Percentiles rank a stretch among this genome's conserved stretches.
These are phyloP conservation scores for Penicillium hesseltinei DNA, from an alignment of 2,329 filamentous ascomycete genomes.

Conservation along the genomic window DNA sequence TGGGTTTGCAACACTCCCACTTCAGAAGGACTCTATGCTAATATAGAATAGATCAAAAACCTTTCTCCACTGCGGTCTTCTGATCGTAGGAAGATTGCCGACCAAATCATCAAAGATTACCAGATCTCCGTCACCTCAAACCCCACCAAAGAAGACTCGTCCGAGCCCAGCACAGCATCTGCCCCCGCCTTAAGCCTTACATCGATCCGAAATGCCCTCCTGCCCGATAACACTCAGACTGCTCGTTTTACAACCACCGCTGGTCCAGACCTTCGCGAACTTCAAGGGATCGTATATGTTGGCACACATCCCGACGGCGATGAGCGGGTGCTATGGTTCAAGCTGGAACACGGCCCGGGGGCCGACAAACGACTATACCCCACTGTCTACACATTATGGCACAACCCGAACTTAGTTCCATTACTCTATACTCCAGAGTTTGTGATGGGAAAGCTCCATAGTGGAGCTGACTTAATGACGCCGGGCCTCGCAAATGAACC, in stretches of 20 bases:
- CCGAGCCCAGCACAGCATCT: slow-evolving; percentile 7
- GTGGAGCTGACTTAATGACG: slow-evolving; percentile 67
- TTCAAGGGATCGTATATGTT: slow-evolving; percentile 64
- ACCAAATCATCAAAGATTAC: slow-evolving; percentile 65
- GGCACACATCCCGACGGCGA: slow-evolving; percentile 58
- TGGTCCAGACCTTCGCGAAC: slow-evolving; percentile 60
- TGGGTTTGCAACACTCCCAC: background rate
- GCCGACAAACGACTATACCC: slow-evolving; percentile 44
- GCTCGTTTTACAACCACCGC: slow-evolving; percentile 65
- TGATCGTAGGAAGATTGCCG: slow-evolving; percentile 64
- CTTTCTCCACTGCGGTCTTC: slow-evolving; percentile 65
- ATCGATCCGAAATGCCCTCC: slow-evolving; percentile 56
- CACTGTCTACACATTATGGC: slow-evolving; percentile 66
- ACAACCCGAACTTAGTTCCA: slow-evolving; percentile 59
- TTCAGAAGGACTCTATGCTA: slow-evolving; percentile 4
- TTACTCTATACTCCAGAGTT: slow-evolving; percentile 61
- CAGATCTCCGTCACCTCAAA: slow-evolving; percentile 48
- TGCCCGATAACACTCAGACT: slow-evolving; percentile 62
- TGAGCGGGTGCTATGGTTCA: slow-evolving; percentile 63
- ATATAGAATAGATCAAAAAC: slow-evolving; percentile 59
- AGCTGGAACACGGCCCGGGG: slow-evolving; percentile 54
- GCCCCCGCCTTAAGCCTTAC: slow-evolving; percentile 48
- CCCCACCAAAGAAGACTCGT: slow-evolving; percentile 35
- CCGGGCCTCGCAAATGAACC: slow-evolving; percentile 64
- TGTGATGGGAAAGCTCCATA: slow-evolving; percentile 61